Evolutionary conservation across 2,329 filamentous ascomycete genomes (phyloP), one percentile per base, ranked within the genome.

Genomic region (Emergomyces africanus): DNA sequence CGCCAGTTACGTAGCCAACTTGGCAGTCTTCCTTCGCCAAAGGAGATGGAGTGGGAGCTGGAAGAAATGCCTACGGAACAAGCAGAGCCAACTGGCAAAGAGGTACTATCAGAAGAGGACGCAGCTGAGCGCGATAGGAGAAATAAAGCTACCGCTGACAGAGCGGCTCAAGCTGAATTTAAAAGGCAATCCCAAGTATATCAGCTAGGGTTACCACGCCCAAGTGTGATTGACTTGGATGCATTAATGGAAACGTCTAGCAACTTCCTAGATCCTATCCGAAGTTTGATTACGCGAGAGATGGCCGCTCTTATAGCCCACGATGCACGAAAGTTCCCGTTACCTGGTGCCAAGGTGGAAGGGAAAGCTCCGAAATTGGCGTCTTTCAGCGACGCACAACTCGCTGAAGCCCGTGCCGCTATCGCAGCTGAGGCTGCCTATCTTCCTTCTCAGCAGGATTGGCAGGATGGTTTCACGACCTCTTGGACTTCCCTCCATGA

Each of bases 11-110:
- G 71, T 60, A 71, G 71, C 61, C 76, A 74, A 62, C 69, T 99
- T n/a, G 82, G 89, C 4, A 84, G 89, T 25, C 79, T 99, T 18
- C 94, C 94, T 0, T 95, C 89, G 68, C 94, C 94, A 0, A 96
- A 95, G 69, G 90, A 96, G 68, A 87, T 84, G 0, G 91, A 96
- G 64, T 97, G 89, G 87, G 94, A 97, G 65, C 83, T 97, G 51
- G 92, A 96, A 65, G 74, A 76, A 70, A 76, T 95, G 39, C 92
- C 92, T 0, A 90, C 95, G 46, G 90, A 96, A 63, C 80, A 87
- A 63, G 77, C 82, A 62, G 89, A 94, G 65, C 68, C 75, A 2
- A 72, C 71, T 20, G 68, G 70, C 2, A 71, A 71, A 2, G 76
- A 80, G 50, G 79, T 85, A 57, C 68, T 81, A 8, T 77, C 75